A percentile compares a stretch with the other conserved stretches of the same genome.
phyloP scores from a whole-genome alignment of 2,329 filamentous ascomycete species.

The Fusarium continuum region DNA sequence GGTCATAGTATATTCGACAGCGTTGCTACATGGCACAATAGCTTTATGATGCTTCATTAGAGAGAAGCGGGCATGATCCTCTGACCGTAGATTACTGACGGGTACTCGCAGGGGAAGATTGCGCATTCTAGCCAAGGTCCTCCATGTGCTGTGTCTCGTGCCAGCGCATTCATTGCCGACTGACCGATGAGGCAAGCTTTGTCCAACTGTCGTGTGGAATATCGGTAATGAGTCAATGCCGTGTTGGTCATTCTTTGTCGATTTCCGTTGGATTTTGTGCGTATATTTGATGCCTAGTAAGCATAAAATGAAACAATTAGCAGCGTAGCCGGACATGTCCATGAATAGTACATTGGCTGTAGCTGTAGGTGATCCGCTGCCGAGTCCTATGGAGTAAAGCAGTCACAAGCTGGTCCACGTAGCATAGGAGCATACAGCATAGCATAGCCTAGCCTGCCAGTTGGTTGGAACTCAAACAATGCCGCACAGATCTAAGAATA shows the following conservation, averaged over 20 bases:
- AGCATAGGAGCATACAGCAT: constrained; percentile 12
- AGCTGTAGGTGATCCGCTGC: constrained; percentile 4
- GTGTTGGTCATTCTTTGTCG: neutral
- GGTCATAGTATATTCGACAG: neutral
- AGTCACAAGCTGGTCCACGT: constrained; percentile 25
- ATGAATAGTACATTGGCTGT: constrained; percentile 23
- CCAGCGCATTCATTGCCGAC: constrained; percentile 6
- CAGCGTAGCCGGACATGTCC: constrained; percentile 4
- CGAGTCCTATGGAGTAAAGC: neutral
- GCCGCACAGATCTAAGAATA: constrained; percentile 27
- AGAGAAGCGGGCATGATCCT: neutral
- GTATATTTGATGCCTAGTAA: neutral
- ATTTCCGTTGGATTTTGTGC: neutral
- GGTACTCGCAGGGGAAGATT: constrained; percentile 23
- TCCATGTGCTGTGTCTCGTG: constrained; percentile 2
- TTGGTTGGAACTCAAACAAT: constrained; percentile 12
- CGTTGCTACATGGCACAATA: neutral
- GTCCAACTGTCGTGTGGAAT: neutral
- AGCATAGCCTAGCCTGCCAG: neutral
- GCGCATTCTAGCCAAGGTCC: constrained; percentile 13
- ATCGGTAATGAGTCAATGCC: constrained; percentile 8
- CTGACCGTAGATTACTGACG: constrained; percentile 4
- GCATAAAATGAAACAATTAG: constrained; percentile 27
- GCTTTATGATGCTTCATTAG: constrained; percentile 9
- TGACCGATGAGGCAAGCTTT: neutral